Evolutionary conservation across 2,329 filamentous ascomycete genomes (phyloP), one percentile per base, ranked within the genome.

Genomic region (Clonostachys chloroleuca): DNA sequence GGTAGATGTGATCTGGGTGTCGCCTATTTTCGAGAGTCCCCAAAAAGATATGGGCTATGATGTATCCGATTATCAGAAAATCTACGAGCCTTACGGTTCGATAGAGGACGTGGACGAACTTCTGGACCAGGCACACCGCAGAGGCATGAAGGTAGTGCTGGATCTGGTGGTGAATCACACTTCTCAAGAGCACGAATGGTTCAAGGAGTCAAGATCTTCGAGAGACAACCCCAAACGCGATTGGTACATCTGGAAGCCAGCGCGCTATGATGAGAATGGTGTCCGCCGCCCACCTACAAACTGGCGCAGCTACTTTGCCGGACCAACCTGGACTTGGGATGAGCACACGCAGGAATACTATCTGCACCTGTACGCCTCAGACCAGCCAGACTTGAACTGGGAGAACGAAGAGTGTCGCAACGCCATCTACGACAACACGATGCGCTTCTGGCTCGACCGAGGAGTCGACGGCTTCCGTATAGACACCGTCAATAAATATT

Each of bases 331-430:
- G 77, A 70, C 71, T 13, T 79, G 69, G 59, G 77, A 80, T 45
- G 73, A 76, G 46, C 50, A 57, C 1, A 73, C 75, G 1, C 62
- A 72, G 36, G 72, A 80, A 50, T 81, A 80, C 50, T 81, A 80
- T 48, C 63, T 81, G 2, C 75, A 77, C 52, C 70, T 91, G 2
- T 92, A 87, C 59, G 78, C 80, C 1, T 72, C 78, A 0, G 80
- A 85, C 43, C 87, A 91, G 59, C 87, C 87, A 0, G 87, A 92
- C 54, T 70, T 92, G 16, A 91, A 91, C 59, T 91, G 87, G 86
- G 84, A 89, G 47, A 84, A 85, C 43, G 72, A 74, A 0, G 76
- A 78, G 3, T 82, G 86, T 8, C 78, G 85, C 7, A 70, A 81
- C 45, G 87, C 82, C 1, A 83, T 89, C 2, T 85, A 89, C 56